Evolutionary conservation across 2,329 filamentous ascomycete genomes (phyloP), one percentile per base, ranked within the genome.

Genomic region (Colletotrichum aenigma): DNA sequence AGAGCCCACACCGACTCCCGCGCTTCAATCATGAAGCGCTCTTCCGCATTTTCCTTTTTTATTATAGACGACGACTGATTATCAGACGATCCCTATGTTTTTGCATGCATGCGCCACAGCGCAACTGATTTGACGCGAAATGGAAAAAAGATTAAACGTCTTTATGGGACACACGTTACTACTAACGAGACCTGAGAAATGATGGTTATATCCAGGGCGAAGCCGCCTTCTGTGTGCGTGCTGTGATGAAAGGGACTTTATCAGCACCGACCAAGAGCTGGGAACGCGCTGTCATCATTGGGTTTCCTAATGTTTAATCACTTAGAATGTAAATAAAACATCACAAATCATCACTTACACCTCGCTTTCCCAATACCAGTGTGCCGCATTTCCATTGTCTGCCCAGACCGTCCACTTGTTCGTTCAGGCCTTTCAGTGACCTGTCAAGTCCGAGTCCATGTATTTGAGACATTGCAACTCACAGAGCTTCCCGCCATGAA

Each of bases 221-320:
- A 32, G 48, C 34, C n/a, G 10, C 15, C 43, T 43, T 52, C 43
- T 52, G 6, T 21, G 43, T 4, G n/a, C 58, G 16, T 24, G 36
- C 26, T 43, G 64, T 61, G n/a, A 7, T 21, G 43, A 36, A 56
- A 38, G 72, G 68, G 58, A n/a, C 76, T 75, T 71, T 70, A 48
- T 55, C 65, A 76, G 75, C 78, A 81, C 81, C 80, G 79, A 86
- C 84, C 85, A 86, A 86, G 85, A 81, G 84, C 84, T 86, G 85
- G 83, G 43, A 81, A 83, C 79, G 81, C 79, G 81, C 81, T 82
- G 78, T 78, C 48, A 52, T 76, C 13, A 12, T 48, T 43, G 65
- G 70, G 68, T 43, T 66, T 66, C 62, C 30, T 75, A 71, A 76
- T 75, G n/a, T 67, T 55, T 75, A 77, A 75, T 77, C 15, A 68